A percentile compares a stretch with the other conserved stretches of the same genome.
Evolutionary conservation across 202 grass and related monocot species (phyloP).

Genomic region (Musa balbisiana): DNA sequence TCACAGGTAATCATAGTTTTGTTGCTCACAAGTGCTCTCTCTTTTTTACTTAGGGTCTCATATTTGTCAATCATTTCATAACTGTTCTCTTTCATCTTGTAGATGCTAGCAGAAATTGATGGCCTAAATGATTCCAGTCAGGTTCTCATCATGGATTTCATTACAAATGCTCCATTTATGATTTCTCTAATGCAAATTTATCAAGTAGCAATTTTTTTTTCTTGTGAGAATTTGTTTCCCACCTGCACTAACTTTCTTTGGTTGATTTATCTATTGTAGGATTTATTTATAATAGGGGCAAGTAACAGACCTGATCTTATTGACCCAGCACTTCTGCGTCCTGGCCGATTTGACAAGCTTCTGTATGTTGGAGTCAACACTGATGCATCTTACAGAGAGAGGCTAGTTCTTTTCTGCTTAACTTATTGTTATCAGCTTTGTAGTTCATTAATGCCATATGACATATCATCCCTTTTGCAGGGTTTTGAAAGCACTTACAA

Average conservation of each 20-base stretch:
- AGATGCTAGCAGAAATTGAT: constrained; percentile 96
- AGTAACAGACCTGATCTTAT: constrained; percentile 95
- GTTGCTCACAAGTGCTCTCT: constrained; percentile 8
- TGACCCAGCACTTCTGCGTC: constrained; percentile 84
- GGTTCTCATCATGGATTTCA: constrained; percentile 36
- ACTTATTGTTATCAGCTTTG: neutral
- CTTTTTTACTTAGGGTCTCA: neutral
- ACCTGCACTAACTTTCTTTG: constrained; percentile 16
- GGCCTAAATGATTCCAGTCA: constrained; percentile 87
- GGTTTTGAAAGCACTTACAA: constrained; percentile 88
- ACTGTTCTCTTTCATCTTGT: constrained; percentile 15
- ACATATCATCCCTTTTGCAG: constrained; percentile 20
- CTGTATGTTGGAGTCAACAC: constrained; percentile 86
- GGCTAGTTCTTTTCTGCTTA: constrained; percentile 28
- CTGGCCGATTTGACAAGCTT: constrained; percentile 93
- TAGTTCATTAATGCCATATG: constrained; percentile 1
- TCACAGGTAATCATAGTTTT: constrained; percentile 52
- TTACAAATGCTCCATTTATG: neutral
- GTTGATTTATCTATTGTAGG: constrained; percentile 30
- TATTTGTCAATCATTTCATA: constrained; percentile 14
- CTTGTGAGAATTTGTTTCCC: constrained; percentile 16
- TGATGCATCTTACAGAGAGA: constrained; percentile 81
- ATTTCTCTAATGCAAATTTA: neutral
- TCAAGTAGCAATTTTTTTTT: neutral
- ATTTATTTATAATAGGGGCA: constrained; percentile 94